Conservation (phyloP, 2,329 filamentous ascomycete genomes). For the Botrytis aclada region DNA sequence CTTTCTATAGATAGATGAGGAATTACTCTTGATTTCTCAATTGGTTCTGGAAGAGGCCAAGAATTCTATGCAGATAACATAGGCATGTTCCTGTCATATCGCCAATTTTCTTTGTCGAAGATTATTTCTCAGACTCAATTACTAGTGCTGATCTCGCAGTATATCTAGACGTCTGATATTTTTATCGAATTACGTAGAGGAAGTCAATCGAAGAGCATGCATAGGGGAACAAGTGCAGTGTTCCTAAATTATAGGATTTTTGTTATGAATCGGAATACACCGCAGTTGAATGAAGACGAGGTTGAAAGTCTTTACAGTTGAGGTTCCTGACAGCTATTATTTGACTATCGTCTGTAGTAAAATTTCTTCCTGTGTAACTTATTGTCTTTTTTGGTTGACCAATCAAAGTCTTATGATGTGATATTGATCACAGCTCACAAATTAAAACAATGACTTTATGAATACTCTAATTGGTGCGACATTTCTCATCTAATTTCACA, state of each 20-base stretch:
- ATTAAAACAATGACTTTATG: background rate
- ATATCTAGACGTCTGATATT: background rate
- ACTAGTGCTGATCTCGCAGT: background rate
- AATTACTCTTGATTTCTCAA: no score
- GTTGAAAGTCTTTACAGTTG: background rate
- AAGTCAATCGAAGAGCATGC: background rate
- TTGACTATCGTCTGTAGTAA: background rate
- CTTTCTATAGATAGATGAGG: background rate
- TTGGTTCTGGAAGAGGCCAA: no score
- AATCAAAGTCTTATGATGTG: background rate
- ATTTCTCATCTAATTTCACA: background rate
- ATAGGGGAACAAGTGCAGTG: background rate
- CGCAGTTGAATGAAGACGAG: fast-evolving
- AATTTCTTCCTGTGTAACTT: background rate
- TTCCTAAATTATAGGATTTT: background rate
- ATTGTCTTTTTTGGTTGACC: background rate
- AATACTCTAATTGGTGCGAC: background rate
- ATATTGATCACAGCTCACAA: background rate
- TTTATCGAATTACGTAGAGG: background rate
- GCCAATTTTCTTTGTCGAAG: no score
- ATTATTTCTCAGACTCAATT: no score
- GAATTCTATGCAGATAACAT: no score
- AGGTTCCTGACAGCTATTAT: fast-evolving
- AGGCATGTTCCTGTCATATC: no score
- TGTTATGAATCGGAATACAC: background rate